Base-by-base conservation (phyloP, 257 asterid species). In the Fraxinus cuspidata region DNA sequence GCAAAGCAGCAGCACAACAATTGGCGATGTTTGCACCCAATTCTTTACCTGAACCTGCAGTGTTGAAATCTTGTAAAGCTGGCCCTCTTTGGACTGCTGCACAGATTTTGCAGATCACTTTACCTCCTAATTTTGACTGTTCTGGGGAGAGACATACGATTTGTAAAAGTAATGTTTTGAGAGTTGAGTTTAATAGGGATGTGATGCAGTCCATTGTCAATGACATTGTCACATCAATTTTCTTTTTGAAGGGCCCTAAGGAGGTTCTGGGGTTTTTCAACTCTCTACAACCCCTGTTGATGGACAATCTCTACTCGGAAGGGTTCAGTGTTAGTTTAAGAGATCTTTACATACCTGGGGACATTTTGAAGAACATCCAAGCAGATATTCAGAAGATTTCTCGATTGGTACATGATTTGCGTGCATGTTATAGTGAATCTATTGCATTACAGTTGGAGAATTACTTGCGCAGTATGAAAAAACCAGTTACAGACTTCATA, bases 21-120 rank as follows among this genome's bases (percentile, higher is more conserved):
- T 79, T 96, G 79, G 93, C 96, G 15, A 93, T 96, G 99, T 89
- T 87, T 86, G 88, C 86, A 68, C 90, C 91, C 5, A 73, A 76
- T 70, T 66, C 68, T 72, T 86, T 96, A 21, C 80, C 94, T 34
- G 76, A 69, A 53, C 92, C 98, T 78, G 91, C 97, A 10, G 76
- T 96, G 8, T 37, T 88, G 8, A 92, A 87, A 79, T 86, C 87
- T 69, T 78, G 71, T 75, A 81, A 35, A n/a, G 80, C 77, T 77
- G 96, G 91, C 78, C 88, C 92, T 74, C 87, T 86, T 23, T 96
- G 99, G 99, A 93, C 99, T 4, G 90, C 91, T 70, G 63, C 90
- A 31, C 98, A 96, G 78, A 83, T 96, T 71, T 72, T 96, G 79
- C 94, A 89, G 92, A 83, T 80, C 11, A 92, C 92, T 25, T 86